Evolutionary conservation across 768 basidiomycete genomes (phyloP).

Genomic region (Pisolithus albus): DNA sequence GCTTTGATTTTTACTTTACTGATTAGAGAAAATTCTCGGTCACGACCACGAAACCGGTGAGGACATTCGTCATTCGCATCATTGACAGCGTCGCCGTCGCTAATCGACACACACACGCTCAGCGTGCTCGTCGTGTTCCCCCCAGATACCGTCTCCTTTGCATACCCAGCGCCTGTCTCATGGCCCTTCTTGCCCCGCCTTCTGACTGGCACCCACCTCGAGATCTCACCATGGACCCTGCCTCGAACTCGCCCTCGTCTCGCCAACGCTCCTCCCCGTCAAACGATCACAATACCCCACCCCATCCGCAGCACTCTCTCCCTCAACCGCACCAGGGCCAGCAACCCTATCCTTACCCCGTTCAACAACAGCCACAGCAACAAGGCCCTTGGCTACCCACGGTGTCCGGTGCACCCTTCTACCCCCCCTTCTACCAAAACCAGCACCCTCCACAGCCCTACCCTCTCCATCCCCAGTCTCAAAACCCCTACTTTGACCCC

Average conservation of each 20-base stretch:
- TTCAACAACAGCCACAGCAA: constrained; percentile 68
- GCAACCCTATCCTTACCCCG: constrained; percentile 56
- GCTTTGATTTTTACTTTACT: too few species aligned
- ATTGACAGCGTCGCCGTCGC: too few species aligned
- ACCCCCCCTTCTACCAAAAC: constrained; percentile 73
- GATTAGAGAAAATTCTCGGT: too few species aligned
- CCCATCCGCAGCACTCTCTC: constrained; percentile 19
- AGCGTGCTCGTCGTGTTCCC: too few species aligned
- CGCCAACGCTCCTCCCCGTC: constrained; percentile 58
- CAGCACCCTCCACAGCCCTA: constrained; percentile 55
- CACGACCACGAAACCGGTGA: too few species aligned
- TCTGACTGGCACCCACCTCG: constrained; percentile 68
- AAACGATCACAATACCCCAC: constrained; percentile 40
- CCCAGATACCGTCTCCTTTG: not conserved
- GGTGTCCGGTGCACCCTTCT: constrained; percentile 62
- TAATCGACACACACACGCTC: too few species aligned
- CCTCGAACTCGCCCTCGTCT: constrained; percentile 36
- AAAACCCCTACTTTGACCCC: constrained; percentile 66
- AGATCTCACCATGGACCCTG: constrained; percentile 58
- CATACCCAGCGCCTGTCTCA: constrained; percentile 30
- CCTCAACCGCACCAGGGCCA: constrained; percentile 24
- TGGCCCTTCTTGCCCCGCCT: constrained; percentile 68
- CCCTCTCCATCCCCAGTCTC: constrained; percentile 38
- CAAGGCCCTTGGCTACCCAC: constrained; percentile 67
- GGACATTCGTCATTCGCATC: too few species aligned